These are phyloP conservation scores for Clavulina sp. DNA, from an alignment of 768 basidiomycete species.

Conservation along the genomic window DNA sequence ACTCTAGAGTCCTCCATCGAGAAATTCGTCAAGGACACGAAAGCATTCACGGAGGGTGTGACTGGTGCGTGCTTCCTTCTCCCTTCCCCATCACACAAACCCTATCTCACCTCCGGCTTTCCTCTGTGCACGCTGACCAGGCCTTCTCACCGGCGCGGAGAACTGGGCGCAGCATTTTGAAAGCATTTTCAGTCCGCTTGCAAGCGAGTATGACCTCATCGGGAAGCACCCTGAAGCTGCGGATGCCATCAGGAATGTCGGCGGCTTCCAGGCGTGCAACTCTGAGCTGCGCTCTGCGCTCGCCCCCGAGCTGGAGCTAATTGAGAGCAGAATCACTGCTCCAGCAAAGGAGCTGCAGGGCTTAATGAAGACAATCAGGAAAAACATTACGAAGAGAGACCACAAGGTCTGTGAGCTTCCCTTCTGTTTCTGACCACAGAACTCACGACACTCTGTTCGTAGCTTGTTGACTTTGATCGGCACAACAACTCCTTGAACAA, in stretches of 20 bases:
- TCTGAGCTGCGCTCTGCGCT: slow-evolving; percentile 67
- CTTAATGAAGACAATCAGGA: slow-evolving; percentile 75
- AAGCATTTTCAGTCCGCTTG: slow-evolving; percentile 43
- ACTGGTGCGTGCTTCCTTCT: slow-evolving; percentile 30
- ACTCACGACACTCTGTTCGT: not conserved
- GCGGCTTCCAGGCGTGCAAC: slow-evolving; percentile 52
- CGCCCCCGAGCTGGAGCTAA: slow-evolving; percentile 82
- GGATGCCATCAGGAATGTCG: slow-evolving; percentile 63
- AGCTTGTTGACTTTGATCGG: slow-evolving; percentile 88
- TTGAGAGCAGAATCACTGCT: slow-evolving; percentile 66
- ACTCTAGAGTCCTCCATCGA: slow-evolving; percentile 65
- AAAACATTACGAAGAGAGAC: slow-evolving; percentile 89
- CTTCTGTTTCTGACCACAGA: slow-evolving; percentile 10
- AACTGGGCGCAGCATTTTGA: slow-evolving; percentile 48
- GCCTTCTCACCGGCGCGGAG: slow-evolving; percentile 45
- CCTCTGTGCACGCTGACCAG: slow-evolving; percentile 19
- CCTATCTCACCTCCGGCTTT: not conserved
- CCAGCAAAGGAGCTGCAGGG: slow-evolving; percentile 82
- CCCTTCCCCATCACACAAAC: not conserved
- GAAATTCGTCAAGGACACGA: slow-evolving; percentile 84
- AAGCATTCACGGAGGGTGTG: slow-evolving; percentile 71
- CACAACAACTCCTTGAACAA: slow-evolving; percentile 93
- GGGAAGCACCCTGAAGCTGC: slow-evolving; percentile 62
- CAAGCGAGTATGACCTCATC: slow-evolving; percentile 62
- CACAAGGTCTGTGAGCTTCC: slow-evolving; percentile 93